These are phyloP conservation scores for Lobosporangium transversale DNA, from an alignment of 192 early-diverging fungal species.

Conservation along the genomic window DNA sequence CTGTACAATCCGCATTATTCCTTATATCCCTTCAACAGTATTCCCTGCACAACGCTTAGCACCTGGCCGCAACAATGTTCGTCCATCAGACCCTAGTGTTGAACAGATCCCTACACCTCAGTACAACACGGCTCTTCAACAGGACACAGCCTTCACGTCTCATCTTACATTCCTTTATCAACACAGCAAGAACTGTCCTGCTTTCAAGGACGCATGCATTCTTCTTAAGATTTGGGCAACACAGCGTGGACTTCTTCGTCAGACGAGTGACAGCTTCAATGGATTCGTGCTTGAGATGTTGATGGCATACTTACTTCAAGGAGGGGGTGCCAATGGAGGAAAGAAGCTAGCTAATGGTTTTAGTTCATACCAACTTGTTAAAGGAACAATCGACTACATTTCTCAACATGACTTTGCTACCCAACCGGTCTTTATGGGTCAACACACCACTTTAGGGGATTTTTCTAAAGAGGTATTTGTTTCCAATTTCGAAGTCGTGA, in stretches of 20 bases:
- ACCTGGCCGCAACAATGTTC: constrained; percentile 85
- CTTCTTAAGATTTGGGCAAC: constrained; percentile 87
- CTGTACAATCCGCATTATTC: constrained; percentile 81
- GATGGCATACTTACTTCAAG: constrained; percentile 85
- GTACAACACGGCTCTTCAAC: constrained; percentile 87
- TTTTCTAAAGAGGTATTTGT: constrained; percentile 72
- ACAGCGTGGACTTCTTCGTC: constrained; percentile 73
- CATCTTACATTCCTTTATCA: constrained; percentile 84
- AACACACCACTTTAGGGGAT: constrained; percentile 62
- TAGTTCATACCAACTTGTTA: constrained; percentile 88
- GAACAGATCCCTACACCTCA: constrained; percentile 79
- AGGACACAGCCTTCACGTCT: constrained; percentile 76
- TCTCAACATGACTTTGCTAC: constrained; percentile 74
- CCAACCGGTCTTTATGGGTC: constrained; percentile 77
- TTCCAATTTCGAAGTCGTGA: constrained; percentile 76
- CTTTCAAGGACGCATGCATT: constrained; percentile 82
- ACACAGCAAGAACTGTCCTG: constrained; percentile 73
- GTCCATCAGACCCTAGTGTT: constrained; percentile 60
- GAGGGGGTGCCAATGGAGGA: constrained; percentile 61
- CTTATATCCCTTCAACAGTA: constrained; percentile 70
- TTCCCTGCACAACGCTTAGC: constrained; percentile 78
- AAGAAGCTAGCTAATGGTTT: constrained; percentile 75
- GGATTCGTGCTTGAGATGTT: constrained; percentile 89
- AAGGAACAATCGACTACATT: constrained; percentile 86
- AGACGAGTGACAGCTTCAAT: constrained; percentile 62